Base-by-base conservation (phyloP, 2,329 filamentous ascomycete genomes). In the Neonectria punicea region DNA sequence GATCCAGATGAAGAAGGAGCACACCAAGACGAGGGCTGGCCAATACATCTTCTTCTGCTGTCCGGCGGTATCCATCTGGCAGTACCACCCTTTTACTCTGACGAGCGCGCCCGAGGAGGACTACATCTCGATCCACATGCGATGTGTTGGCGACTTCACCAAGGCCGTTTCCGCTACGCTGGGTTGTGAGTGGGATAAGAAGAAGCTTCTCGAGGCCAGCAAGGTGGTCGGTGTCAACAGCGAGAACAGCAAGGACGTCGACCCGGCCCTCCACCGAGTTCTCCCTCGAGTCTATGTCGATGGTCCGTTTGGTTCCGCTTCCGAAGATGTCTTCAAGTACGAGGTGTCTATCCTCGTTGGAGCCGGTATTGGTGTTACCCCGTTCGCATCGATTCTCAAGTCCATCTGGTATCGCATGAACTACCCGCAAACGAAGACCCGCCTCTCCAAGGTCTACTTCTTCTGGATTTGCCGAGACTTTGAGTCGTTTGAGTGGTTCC, bases 331-430 rank as follows among this genome's bases (percentile, higher is more conserved):
- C 50, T 96, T 96, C 85, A 96, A 94, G 80, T 94, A 93, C 78
- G 92, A 95, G 80, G 86, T 93, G 43, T 88, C 92, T 6, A 84
- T 94, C 28, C 86, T 95, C n/a, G 90, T 92, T 64, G 92, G 92
- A 65, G 93, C 92, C 1, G 92, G 92, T 78, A 95, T 95, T 69
- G 92, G 92, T 70, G 92, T 94, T 13, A 95, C 92, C n/a, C 92
- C 92, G 0, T 95, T 94, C 80, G 92, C 92, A 13, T 93, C 92
- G 0, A 94, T 95, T 72, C 86, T 95, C 75, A 97, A 97, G 84
- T 94, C 91, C 58, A 95, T 97, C 80, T 97, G 93, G 93, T 97
- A 96, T 83, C 89, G 93, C 54, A 94, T 95, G 90, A 95, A 94
- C 85, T 94, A 93, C 80, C 91, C 92, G 3, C 90, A 93, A 77